phyloP scores from a whole-genome alignment of 345 rosid species.

The Limnanthes douglasii region DNA sequence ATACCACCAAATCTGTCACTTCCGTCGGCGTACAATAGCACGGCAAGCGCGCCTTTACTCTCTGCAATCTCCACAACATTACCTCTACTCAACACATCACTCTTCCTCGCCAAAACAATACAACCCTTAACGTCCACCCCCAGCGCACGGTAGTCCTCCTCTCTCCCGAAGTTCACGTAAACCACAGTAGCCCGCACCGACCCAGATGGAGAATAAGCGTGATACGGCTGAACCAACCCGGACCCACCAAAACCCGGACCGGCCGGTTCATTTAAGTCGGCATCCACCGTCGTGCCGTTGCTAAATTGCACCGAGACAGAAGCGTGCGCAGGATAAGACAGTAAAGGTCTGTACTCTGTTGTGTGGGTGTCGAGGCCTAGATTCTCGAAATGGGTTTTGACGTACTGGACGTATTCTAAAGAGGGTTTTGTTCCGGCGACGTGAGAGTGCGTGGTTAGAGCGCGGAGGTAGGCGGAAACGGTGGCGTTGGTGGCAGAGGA shows the following conservation, averaged over 20 bases:
- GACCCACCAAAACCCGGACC: conserved; percentile 5
- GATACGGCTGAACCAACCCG: conserved; percentile 52
- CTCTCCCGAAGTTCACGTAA: conserved; percentile 62
- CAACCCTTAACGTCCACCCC: conserved; percentile 56
- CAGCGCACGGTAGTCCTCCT: conserved; percentile 56
- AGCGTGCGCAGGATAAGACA: conserved; percentile 55
- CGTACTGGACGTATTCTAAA: conserved; percentile 33
- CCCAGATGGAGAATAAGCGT: conserved; percentile 90
- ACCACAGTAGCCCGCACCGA: conserved; percentile 39
- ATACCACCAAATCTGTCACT: conserved; percentile 40
- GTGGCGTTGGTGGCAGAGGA: conserved; percentile 59
- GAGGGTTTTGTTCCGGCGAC: conserved; percentile 76
- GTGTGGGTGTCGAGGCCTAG: conserved; percentile 39
- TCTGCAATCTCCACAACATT: conserved; percentile 51
- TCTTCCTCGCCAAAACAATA: conserved; percentile 50
- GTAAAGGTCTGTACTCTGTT: conserved; percentile 37
- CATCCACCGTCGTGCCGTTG: conserved; percentile 23
- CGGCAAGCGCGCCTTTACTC: conserved; percentile 55
- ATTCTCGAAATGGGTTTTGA: conserved; percentile 39
- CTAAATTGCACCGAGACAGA: conserved; percentile 35
- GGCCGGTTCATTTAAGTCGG: conserved; percentile 30
- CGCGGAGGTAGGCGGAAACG: conserved; percentile 61
- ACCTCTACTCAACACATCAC: conserved; percentile 44
- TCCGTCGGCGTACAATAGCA: conserved; percentile 53
- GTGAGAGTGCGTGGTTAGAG: conserved; percentile 64